Percentiles rank a stretch among this genome's conserved stretches.
phyloP scores from a whole-genome alignment of 2,329 filamentous ascomycete genomes.

The Trichoderma cornu-damae region DNA sequence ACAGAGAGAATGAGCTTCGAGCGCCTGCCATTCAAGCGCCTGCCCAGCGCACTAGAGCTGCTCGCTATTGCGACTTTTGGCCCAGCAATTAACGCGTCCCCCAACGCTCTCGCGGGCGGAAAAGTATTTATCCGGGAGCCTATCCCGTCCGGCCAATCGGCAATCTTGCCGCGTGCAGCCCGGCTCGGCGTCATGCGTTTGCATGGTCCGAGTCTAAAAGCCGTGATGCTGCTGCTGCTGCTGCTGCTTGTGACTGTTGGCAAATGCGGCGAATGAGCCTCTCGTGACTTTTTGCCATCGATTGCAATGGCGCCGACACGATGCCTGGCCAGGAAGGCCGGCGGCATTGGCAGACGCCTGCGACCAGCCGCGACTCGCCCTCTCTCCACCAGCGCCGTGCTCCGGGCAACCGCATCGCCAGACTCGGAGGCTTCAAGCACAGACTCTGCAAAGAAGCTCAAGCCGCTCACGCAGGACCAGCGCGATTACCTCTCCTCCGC shows the following conservation, averaged over 20 bases:
- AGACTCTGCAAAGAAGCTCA: constrained; percentile 36
- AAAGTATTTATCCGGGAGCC: not conserved
- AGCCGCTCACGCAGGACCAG: constrained; percentile 64
- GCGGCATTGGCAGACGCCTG: constrained; percentile 6
- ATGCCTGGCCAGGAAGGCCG: constrained; percentile 20
- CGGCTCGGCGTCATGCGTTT: constrained; percentile 11
- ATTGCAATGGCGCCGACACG: constrained; percentile 22
- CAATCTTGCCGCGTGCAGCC: constrained; percentile 1
- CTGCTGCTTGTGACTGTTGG: not conserved
- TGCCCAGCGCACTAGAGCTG: constrained; percentile 10
- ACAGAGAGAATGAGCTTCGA: not conserved
- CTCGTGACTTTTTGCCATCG: not conserved
- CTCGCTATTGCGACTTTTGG: not conserved
- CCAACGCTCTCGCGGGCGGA: not conserved
- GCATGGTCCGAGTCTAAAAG: constrained; percentile 11
- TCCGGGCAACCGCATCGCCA: constrained; percentile 17
- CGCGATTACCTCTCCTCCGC: constrained; percentile 71
- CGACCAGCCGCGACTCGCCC: constrained; percentile 19
- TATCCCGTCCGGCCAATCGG: constrained; percentile 3
- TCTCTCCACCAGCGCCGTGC: constrained; percentile 21
- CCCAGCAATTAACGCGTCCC: constrained; percentile 12
- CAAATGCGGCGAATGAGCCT: not conserved
- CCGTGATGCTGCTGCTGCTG: not conserved
- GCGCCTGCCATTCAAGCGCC: not conserved
- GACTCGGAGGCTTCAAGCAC: constrained; percentile 9